phyloP scores from a whole-genome alignment of 2,329 filamentous ascomycete species.

The Pyrenochaeta sp. region DNA sequence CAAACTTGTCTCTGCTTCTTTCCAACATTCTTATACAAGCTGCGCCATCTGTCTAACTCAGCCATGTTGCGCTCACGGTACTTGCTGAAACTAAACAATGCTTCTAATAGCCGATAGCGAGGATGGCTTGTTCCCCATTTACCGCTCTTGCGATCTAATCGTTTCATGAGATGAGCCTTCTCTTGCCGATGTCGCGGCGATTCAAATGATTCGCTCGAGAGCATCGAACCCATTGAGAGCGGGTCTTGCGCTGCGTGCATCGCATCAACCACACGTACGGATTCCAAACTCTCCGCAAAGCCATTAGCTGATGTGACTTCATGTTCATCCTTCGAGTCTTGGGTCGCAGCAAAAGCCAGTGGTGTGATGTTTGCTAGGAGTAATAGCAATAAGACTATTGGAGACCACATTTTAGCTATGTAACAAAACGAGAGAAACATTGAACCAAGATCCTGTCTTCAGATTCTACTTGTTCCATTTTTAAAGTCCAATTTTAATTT shows the following conservation, averaged over 20 bases:
- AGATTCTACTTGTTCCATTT: no score
- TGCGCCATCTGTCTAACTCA: slow-evolving; percentile 33
- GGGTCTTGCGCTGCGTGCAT: slow-evolving; percentile 11
- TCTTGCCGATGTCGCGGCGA: slow-evolving; percentile 29
- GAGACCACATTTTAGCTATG: neutral
- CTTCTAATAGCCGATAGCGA: slow-evolving; percentile 31
- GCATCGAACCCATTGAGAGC: slow-evolving; percentile 21
- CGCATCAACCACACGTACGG: neutral
- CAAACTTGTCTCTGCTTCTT: slow-evolving; percentile 35
- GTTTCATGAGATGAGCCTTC: slow-evolving; percentile 27
- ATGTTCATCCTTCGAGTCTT: neutral
- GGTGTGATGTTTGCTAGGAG: neutral
- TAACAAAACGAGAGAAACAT: no score
- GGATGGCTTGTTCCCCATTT: slow-evolving; percentile 28
- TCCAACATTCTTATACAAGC: slow-evolving; percentile 29
- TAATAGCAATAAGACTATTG: slow-evolving; percentile 2
- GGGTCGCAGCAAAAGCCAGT: neutral
- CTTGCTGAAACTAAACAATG: slow-evolving; percentile 26
- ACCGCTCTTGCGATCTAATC: slow-evolving; percentile 26
- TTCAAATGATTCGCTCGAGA: neutral
- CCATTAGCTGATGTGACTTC: neutral
- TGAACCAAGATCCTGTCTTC: no score
- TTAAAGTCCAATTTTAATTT: neutral
- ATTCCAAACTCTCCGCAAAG: neutral
- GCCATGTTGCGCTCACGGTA: slow-evolving; percentile 29